Base-by-base conservation (phyloP, 2,329 filamentous ascomycete species). In the Venturia effusa region DNA sequence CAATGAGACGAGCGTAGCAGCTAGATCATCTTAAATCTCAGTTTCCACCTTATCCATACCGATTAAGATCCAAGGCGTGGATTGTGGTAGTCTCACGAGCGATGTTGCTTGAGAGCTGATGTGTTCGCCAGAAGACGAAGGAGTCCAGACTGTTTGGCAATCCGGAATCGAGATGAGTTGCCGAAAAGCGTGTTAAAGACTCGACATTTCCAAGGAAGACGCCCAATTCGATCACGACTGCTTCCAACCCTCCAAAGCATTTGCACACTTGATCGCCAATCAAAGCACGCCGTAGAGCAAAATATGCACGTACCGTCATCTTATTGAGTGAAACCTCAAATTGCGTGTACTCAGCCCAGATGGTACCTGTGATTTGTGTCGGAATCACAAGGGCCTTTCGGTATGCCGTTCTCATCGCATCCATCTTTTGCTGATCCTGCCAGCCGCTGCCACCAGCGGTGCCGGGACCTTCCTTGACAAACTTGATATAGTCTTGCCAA, bases 391-490 rank as follows among this genome's bases (percentile, higher is more conserved):
- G 90, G 17, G 93, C 93, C 62, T 88, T 88, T 70, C 97, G 92
- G 73, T 97, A 99, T 0, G 90, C 89, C 73, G 95, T 96, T 66
- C 94, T 88, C 61, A 99, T 78, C 69, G 89, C 81, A 70, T 99
- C 94, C 88, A 96, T 96, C 80, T 99, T 99, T 73, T 97, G 94
- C 76, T 93, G 89, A 72, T 97, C 94, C 75, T 97, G 92, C 95
- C 94, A 99, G 65, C 85, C 87, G 65, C 82, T 87, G 54, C 93
- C 94, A 32, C 92, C 93, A 65, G 94, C 84, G 65, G 86, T 86
- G 6, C 94, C 94, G 0, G 94, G 94, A 0, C 89, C 90, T 45
- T 85, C 89, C 72, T 92, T 92, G 74, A 97, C 85, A 72, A 99
- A 97, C 68, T 94, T 87, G 66, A 99, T 88, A 71, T 97, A 97